These are phyloP conservation scores for Sistotremastrum suecicum DNA, from an alignment of 768 basidiomycete genomes.

Conservation along the genomic window DNA sequence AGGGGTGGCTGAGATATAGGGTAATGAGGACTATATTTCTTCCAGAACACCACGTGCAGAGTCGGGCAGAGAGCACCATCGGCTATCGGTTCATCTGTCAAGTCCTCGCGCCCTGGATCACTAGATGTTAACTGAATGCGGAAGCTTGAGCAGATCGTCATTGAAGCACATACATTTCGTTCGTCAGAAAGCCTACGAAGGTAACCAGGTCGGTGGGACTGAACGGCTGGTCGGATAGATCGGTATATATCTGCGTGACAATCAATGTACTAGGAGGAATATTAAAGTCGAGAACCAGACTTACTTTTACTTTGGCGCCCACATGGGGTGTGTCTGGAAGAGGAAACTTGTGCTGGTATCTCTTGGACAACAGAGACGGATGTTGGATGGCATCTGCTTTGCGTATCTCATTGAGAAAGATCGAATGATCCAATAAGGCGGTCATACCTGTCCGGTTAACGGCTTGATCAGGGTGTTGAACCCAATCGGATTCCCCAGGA, in stretches of 20 bases:
- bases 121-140: constrained; percentile 5
- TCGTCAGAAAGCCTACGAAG: constrained; percentile 61
- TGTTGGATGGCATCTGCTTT: not conserved
- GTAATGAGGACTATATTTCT: constrained; percentile 41
- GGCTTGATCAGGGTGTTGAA: not conserved
- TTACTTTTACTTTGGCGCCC: constrained; percentile 63
- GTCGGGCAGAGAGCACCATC: constrained; percentile 27
- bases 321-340: constrained; percentile 36
- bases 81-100: constrained; percentile 23
- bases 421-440: constrained; percentile 3
- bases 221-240: constrained; percentile 25
- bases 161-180: constrained; percentile 38
- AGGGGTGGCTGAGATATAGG: constrained; percentile 34
- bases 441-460: not conserved
- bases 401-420: constrained; percentile 10
- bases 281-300: not conserved
- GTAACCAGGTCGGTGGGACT: constrained; percentile 49
- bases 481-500: constrained; percentile 54
- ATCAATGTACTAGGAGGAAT: constrained; percentile 4
- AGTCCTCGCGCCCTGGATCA: constrained; percentile 24
- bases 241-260: constrained; percentile 42
- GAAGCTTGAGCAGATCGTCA: not conserved
- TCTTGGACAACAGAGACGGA: not conserved
- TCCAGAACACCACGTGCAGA: constrained; percentile 5
- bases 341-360: constrained; percentile 49